A percentile compares a stretch with the other conserved stretches of the same genome.
Conservation (phyloP, 2,329 filamentous ascomycete species). For the Didymella lethalis region DNA sequence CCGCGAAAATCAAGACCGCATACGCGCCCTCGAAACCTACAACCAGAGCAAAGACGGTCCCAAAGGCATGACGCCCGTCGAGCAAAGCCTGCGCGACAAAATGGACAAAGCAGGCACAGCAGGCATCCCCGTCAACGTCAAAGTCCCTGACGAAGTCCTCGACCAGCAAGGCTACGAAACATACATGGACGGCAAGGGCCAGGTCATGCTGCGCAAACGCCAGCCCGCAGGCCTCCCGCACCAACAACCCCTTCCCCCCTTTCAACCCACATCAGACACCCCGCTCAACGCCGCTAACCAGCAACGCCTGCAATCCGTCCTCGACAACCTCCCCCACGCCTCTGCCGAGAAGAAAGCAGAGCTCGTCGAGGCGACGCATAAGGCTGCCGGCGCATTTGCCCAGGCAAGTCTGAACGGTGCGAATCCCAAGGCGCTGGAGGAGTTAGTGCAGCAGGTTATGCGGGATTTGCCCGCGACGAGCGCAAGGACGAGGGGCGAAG, state of each 20-base stretch:
- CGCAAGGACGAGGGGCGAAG: constrained; percentile 38
- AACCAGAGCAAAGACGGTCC: constrained; percentile 30
- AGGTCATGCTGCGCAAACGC: constrained; percentile 57
- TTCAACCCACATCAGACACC: not conserved
- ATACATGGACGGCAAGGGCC: constrained; percentile 59
- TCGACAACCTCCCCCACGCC: too few relatives aligned
- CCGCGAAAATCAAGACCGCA: constrained; percentile 74
- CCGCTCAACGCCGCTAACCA: not conserved
- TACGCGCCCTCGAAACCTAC: constrained; percentile 65
- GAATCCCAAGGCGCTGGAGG: constrained; percentile 54
- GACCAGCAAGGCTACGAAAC: constrained; percentile 60
- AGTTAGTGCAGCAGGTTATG: constrained; percentile 57
- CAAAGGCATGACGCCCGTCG: constrained; percentile 25
- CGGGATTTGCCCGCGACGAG: constrained; percentile 52
- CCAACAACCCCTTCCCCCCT: constrained; percentile 2
- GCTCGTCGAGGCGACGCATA: too few relatives aligned
- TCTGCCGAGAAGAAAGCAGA: too few relatives aligned
- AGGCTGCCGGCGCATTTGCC: too few relatives aligned
- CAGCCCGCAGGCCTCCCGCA: constrained; percentile 31
- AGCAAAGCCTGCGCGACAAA: constrained; percentile 13
- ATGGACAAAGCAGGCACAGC: constrained; percentile 16
- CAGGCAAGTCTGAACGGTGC: not conserved
- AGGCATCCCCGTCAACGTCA: constrained; percentile 35
- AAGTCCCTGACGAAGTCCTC: constrained; percentile 58
- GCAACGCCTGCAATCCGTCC: not conserved